Evolutionary conservation across 2,329 filamentous ascomycete genomes (phyloP), one percentile per base, ranked within the genome.

Genomic region (Xylaria sp.): DNA sequence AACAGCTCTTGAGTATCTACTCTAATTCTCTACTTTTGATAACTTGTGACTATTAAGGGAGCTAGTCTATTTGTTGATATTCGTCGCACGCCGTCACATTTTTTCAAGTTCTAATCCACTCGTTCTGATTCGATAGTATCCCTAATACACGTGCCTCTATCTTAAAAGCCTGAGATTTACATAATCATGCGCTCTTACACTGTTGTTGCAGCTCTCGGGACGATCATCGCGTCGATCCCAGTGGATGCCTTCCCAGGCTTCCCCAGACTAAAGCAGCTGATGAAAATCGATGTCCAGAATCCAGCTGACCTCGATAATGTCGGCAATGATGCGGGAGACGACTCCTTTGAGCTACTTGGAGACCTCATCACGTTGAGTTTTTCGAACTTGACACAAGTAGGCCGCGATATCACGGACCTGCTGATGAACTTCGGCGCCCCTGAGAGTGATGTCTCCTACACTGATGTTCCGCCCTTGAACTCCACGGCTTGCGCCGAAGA

Each of bases 391-490:
- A 79, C 79, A 2, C 63, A 72, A 2, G 77, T 78, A 0, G 82
- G 81, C n/a, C 61, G 74, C 18, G 73, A 76, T 16, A 81, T 85
- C 74, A 81, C 80, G 69, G 72, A 73, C 5, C 79, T 84, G 47
- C 76, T 84, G 5, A 73, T 76, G 5, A 76, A 77, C 10, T 35
- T 66, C 53, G 75, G 73, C 5, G 76, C 75, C 13, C 74, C 51
- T 27, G 69, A 74, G 62, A 75, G 72, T 47, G 74, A 77, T 58
- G 66, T 71, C 23, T 60, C 54, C 58, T 73, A 74, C 60, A 53
- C 57, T 6, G 47, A 70, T 1, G 70, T 75, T 2, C 76, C 75
- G 0, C 53, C 65, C 0, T 58, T 71, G 35, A 61, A 68, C 37
- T 77, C 78, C 6, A 59, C 69, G 1, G 75, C 73, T 1, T 83